A percentile compares a stretch with the other conserved stretches of the same genome.
Evolutionary conservation across 1,284 basidiomycete species (phyloP).

Genomic region (Xerocomus tenax): DNA sequence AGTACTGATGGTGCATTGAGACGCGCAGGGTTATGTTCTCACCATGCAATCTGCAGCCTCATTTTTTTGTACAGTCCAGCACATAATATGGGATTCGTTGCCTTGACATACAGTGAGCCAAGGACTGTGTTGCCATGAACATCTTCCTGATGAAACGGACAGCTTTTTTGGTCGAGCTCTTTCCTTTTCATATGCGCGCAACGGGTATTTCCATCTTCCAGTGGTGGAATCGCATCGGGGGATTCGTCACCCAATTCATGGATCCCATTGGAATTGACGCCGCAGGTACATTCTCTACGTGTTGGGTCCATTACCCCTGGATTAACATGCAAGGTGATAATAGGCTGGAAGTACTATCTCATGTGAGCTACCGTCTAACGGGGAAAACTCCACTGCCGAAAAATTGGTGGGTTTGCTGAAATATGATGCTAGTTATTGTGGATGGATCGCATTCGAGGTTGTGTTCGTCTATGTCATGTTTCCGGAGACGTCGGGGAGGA

Average conservation of each 20-base stretch:
- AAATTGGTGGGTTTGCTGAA: background rate
- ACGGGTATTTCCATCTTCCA: background rate
- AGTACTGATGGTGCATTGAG: background rate
- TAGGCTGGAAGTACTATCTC: background rate
- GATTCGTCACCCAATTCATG: background rate
- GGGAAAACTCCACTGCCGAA: background rate
- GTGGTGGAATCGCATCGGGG: background rate
- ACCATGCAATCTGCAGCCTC: background rate
- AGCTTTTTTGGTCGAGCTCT: background rate
- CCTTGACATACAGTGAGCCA: background rate
- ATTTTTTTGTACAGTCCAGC: background rate
- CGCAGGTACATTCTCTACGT: background rate
- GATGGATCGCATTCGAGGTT: conserved; percentile 39
- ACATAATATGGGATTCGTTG: background rate
- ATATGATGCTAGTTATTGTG: conserved; percentile 29
- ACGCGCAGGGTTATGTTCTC: background rate
- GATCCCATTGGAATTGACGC: background rate
- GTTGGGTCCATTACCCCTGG: background rate
- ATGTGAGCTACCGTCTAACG: background rate
- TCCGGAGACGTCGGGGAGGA: conserved; percentile 4
- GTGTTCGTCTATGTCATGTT: conserved; percentile 41
- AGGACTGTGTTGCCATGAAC: background rate
- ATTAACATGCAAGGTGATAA: background rate
- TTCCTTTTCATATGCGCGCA: background rate
- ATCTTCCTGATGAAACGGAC: background rate